Evolutionary conservation across 1,284 basidiomycete genomes (phyloP).

Genomic region (Malassezia sp.): DNA sequence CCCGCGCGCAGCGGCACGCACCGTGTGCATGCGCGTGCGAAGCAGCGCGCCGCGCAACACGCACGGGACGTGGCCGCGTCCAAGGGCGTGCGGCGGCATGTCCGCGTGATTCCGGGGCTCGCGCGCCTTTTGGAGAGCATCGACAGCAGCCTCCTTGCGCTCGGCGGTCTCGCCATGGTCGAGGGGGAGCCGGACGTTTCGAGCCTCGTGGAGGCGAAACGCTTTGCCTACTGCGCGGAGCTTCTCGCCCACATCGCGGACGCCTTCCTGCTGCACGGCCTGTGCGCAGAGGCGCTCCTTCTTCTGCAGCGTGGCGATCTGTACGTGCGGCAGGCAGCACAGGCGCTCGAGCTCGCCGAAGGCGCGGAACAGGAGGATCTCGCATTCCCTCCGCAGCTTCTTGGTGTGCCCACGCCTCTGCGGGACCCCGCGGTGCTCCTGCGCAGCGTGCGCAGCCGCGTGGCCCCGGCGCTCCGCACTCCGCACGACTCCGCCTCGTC

Average conservation of each 20-base stretch:
- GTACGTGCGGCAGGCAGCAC: slow-evolving; percentile 38
- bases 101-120: slow-evolving; percentile 38
- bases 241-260: slow-evolving; percentile 32
- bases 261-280: slow-evolving; percentile 28
- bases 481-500: not conserved
- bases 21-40: slow-evolving; percentile 15
- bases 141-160: slow-evolving; percentile 31
- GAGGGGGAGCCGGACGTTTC: slow-evolving; percentile 43
- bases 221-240: slow-evolving; percentile 37
- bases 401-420: slow-evolving; percentile 17
- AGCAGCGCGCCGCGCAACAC: slow-evolving; percentile 18
- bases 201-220: slow-evolving; percentile 41
- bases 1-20: slow-evolving; percentile 32
- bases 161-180: slow-evolving; percentile 34
- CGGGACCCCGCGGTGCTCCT: slow-evolving; percentile 21
- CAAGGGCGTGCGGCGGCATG: slow-evolving; percentile 26
- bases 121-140: slow-evolving; percentile 36
- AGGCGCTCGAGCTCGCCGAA: slow-evolving; percentile 35
- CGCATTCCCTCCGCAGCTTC: slow-evolving; percentile 24
- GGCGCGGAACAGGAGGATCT: slow-evolving; percentile 36
- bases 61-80: slow-evolving; percentile 20
- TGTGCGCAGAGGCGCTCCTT: slow-evolving; percentile 30
- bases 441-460: slow-evolving; percentile 1
- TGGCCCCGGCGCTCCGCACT: not conserved
- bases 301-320: slow-evolving; percentile 34